These are phyloP conservation scores for Tephrocybe rancida DNA, from an alignment of 768 basidiomycete species.

Conservation along the genomic window DNA sequence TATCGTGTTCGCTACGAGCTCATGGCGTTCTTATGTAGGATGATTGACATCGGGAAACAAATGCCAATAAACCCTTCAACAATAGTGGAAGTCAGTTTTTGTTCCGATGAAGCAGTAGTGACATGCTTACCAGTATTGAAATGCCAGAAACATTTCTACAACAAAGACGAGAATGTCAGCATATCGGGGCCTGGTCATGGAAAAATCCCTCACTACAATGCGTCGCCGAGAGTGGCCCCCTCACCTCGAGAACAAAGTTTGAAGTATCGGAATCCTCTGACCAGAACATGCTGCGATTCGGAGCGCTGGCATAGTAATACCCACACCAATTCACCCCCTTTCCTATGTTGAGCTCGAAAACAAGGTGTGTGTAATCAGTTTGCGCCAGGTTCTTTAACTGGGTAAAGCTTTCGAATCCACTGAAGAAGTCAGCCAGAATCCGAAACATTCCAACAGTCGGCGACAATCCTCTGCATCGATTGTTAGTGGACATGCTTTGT, in stretches of 20 bases:
- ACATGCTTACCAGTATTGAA: slow-evolving; percentile 1
- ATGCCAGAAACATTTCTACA: slow-evolving; percentile 4
- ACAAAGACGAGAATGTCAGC: not conserved
- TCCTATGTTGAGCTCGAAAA: not conserved
- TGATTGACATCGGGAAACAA: not conserved
- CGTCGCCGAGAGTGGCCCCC: not conserved
- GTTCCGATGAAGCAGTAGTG: no score
- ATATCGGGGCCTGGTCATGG: not conserved
- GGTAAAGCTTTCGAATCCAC: not conserved
- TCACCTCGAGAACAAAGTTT: not conserved
- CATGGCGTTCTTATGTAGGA: not conserved
- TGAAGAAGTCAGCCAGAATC: not conserved
- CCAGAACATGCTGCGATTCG: slow-evolving; percentile 5
- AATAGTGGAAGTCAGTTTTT: not conserved
- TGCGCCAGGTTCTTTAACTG: not conserved
- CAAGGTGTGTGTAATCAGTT: slow-evolving; percentile 1
- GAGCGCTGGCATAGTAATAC: slow-evolving; percentile 5
- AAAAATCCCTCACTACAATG: slow-evolving; percentile 7
- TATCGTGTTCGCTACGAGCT: slow-evolving; percentile 5
- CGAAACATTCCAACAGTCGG: slow-evolving; percentile 7
- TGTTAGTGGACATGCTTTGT: not conserved
- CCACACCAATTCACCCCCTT: slow-evolving; percentile 5
- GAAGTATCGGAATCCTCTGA: slow-evolving; percentile 5
- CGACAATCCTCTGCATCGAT: slow-evolving; percentile 5
- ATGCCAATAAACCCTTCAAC: slow-evolving; percentile 1